A percentile compares a stretch with the other conserved stretches of the same genome.
These are phyloP conservation scores for Colletotrichum sp. DNA, from an alignment of 2,329 filamentous ascomycete genomes.

Conservation along the genomic window DNA sequence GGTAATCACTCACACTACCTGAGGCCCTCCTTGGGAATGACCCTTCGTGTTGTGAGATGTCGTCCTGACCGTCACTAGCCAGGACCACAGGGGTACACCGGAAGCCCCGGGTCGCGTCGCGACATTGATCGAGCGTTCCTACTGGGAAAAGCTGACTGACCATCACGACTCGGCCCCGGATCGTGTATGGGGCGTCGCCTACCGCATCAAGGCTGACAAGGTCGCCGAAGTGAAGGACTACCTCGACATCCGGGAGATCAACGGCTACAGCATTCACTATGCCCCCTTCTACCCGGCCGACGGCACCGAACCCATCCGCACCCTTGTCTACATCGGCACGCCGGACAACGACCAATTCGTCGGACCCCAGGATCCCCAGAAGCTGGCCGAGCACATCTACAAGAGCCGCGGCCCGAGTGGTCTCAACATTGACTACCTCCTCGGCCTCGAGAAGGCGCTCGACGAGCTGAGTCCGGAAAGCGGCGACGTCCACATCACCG, in stretches of 20 bases:
- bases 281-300: constrained; percentile 77
- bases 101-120: constrained; percentile 88
- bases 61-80: constrained; percentile 54
- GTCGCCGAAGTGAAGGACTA: constrained; percentile 86
- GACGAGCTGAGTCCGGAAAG: constrained; percentile 75
- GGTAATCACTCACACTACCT: constrained; percentile 27
- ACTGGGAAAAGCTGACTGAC: constrained; percentile 82
- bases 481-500: constrained; percentile 82
- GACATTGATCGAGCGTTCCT: constrained; percentile 84
- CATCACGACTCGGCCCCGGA: constrained; percentile 65
- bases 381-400: constrained; percentile 81
- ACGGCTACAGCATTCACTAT: constrained; percentile 94
- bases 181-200: constrained; percentile 89
- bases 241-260: constrained; percentile 95
- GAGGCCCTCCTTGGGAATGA: background rate
- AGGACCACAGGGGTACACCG: constrained; percentile 94
- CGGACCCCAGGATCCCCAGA: constrained; percentile 79
- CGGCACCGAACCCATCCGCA: constrained; percentile 45
- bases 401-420: constrained; percentile 82
- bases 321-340: constrained; percentile 91
- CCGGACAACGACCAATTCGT: constrained; percentile 93
- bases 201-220: constrained; percentile 76
- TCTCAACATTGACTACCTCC: constrained; percentile 88
- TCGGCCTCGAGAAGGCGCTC: constrained; percentile 78
- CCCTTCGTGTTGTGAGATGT: background rate